Evolutionary conservation across 2,329 filamentous ascomycete genomes (phyloP), one percentile per base, ranked within the genome.

Genomic region (Sporothrix brasiliensis): DNA sequence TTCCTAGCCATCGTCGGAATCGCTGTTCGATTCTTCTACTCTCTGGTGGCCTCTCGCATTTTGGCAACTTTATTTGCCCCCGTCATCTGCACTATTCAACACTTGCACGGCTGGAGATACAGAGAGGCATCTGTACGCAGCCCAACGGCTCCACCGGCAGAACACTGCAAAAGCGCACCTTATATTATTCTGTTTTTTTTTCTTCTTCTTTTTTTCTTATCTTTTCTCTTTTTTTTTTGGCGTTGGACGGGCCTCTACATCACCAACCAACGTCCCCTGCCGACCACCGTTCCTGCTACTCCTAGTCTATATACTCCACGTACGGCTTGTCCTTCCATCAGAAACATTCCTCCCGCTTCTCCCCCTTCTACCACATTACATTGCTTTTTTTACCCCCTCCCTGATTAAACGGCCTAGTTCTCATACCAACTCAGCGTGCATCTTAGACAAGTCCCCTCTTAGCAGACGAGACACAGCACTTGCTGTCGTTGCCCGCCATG

Each of bases 401-500:
- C 47, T 61, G 10, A 60, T 44, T 19, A 44, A 6, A 61, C 56
- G 56, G 34, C n/a, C 58, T 27, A n/a, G 41, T 63, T 63, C n/a
- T 63, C 58, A 63, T 47, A 58, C 54, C 54, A 41, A 30, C 16
- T 13, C 58, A 63, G 39, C 14, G 6, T 63, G 19, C 58, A 16
- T 13, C 30, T 39, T 27, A 34, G 19, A 34, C 27, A 7, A 5
- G 16, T 19, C 19, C n/a, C 27, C 10, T 39, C 47, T 11, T 66
- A 14, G 41, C 63, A 27, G 63, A 52, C 63, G 27, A 66, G 47
- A 52, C 63, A 66, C 63, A 66, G 41, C 24, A 47, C 47, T 66
- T 27, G 27, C 63, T 66, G 63, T 66, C 63, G 63, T 66, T 53
- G 44, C 63, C 63, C 63, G 24, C 54, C 68, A 83, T 83, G 81